Evolutionary conservation across 2,329 filamentous ascomycete genomes (phyloP).

Genomic region (Trichoderma guizhouense): DNA sequence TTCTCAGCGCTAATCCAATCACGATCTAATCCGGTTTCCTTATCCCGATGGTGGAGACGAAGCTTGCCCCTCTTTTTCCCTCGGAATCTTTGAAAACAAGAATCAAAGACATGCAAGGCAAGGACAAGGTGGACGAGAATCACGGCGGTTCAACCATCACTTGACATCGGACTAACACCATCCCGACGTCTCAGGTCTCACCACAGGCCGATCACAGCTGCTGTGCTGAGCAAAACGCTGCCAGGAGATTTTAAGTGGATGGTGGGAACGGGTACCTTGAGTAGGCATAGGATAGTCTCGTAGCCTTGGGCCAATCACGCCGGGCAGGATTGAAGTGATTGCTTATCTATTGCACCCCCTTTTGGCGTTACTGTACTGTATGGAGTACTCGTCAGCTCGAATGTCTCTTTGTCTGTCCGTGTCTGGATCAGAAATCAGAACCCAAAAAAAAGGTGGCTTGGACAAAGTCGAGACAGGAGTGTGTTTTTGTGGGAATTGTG

Average conservation of each 20-base stretch:
- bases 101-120: neutral
- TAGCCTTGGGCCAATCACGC: neutral
- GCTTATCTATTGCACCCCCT: neutral
- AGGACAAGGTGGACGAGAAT: neutral
- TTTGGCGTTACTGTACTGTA: neutral
- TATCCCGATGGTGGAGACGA: slow-evolving; percentile 2
- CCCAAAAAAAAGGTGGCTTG: neutral
- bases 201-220: neutral
- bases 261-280: slow-evolving; percentile 7
- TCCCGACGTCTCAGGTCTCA: neutral
- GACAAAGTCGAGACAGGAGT: neutral
- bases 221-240: neutral
- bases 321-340: neutral
- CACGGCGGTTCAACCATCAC: neutral
- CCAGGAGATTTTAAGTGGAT: neutral
- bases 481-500: neutral
- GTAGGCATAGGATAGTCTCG: neutral
- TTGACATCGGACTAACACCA: neutral
- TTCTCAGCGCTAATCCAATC: slow-evolving; percentile 1
- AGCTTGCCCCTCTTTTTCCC: neutral
- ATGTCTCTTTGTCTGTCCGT: neutral
- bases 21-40: neutral
- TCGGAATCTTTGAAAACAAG: neutral
- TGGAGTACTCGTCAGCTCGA: neutral
- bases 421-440: neutral